Evolutionary conservation across 1,284 basidiomycete genomes (phyloP), one percentile per base, ranked within the genome.

Genomic region (Cerrena zonata): DNA sequence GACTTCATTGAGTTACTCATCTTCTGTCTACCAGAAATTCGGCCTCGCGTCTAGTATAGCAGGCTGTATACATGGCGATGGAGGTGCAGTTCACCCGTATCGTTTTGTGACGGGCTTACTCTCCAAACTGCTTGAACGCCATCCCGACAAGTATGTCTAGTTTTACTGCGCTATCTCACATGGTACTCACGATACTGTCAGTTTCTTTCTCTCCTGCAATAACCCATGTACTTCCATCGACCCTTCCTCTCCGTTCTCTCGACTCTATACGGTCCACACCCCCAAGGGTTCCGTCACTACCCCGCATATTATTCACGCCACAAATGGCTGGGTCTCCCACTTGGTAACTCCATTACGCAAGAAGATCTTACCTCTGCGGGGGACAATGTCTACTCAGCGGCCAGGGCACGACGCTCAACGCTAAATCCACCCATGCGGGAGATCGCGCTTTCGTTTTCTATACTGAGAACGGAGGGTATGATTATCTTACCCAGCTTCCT

Each of bases 401-500:
- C 73, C 85, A 27, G n/a, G 69, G 78, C 56, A 62, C 60, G 30
- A 60, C 56, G 19, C 58, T 64, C 12, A 56, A 56, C 18, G 40
- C 57, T 1, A 52, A 40, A 21, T 23, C 57, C 19, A 68, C 67
- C 19, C 64, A 58, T 49, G 54, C 63, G 30, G 78, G 69, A 21
- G 53, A 41, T 11, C 75, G 82, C 18, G 77, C 80, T 3, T 85
- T 80, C 61, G 69, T 84, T 25, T 80, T 87, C 61, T 80, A 76
- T 60, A 71, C 76, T 5, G 69, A 65, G n/a, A 58, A 65, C 44
- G 24, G 61, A 42, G 67, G 76, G 11, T 88, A 76, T 61, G 84
- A 89, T 61, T 90, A 90, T 62, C 76, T 89, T 53, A 87, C 86
- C 2, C 86, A 89, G 62, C 76, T 86, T 39, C 77, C 78, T 4